Percentiles rank a stretch among this genome's conserved stretches.
These are phyloP conservation scores for Rhizomucor miehei DNA, from an alignment of 371 early-diverging fungal species.

Conservation along the genomic window DNA sequence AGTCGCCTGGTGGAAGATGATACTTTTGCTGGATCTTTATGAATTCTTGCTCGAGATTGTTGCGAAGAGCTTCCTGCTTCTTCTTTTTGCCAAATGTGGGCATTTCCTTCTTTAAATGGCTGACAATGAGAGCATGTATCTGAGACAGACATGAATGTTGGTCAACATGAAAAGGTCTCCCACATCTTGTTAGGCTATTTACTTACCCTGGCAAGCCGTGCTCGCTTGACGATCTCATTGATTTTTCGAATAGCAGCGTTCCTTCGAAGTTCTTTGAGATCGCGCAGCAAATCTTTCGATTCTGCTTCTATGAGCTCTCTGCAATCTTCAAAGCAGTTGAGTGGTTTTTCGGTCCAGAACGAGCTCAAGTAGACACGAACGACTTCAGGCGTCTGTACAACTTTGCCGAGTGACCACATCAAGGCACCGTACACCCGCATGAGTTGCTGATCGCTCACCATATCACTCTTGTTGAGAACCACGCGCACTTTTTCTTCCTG, in stretches of 20 bases:
- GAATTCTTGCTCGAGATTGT: slow-evolving; percentile 64
- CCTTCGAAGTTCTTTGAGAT: slow-evolving; percentile 72
- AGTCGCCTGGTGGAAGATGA: slow-evolving; percentile 62
- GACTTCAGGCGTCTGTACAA: slow-evolving; percentile 87
- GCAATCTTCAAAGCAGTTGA: slow-evolving; percentile 73
- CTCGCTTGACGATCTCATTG: slow-evolving; percentile 89
- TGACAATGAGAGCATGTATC: slow-evolving; percentile 84
- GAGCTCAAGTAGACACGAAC: slow-evolving; percentile 82
- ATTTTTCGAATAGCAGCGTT: slow-evolving; percentile 88
- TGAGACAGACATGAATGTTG: slow-evolving; percentile 11
- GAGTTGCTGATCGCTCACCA: slow-evolving; percentile 82
- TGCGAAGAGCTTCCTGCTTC: slow-evolving; percentile 63
- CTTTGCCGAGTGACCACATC: slow-evolving; percentile 94
- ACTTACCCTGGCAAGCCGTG: slow-evolving; percentile 69
- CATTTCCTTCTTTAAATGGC: slow-evolving; percentile 81
- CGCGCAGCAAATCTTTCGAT: slow-evolving; percentile 74
- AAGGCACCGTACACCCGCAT: slow-evolving; percentile 92
- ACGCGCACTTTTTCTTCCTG: slow-evolving; percentile 87
- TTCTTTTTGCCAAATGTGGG: slow-evolving; percentile 80
- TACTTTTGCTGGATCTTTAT: slow-evolving; percentile 61
- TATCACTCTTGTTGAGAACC: slow-evolving; percentile 86
- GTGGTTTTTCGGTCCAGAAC: slow-evolving; percentile 78
- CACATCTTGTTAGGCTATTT: too few relatives aligned
- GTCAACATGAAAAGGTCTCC: too few relatives aligned
- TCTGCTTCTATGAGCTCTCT: slow-evolving; percentile 69